Evolutionary conservation across 2,329 filamentous ascomycete species (phyloP).

Genomic region (Escovopsis sp.): DNA sequence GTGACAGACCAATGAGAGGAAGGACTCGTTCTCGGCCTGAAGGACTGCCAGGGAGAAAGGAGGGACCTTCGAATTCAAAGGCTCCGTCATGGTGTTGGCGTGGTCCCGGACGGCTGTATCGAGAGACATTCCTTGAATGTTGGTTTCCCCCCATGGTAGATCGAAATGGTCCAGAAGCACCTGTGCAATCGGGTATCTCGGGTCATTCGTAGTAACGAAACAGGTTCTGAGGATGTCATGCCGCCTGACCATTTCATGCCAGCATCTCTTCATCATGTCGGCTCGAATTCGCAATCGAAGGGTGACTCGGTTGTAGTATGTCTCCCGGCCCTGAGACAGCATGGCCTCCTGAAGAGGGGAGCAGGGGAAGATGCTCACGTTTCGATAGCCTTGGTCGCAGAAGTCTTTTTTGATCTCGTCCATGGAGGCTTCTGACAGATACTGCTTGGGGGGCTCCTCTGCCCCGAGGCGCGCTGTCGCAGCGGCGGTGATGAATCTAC

Average conservation of each 20-base stretch:
- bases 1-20: slow-evolving; percentile 44
- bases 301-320: slow-evolving; percentile 61
- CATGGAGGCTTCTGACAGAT: slow-evolving; percentile 16
- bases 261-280: slow-evolving; percentile 39
- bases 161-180: slow-evolving; percentile 42
- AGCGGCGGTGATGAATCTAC: slow-evolving; percentile 14
- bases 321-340: slow-evolving; percentile 40
- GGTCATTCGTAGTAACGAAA: slow-evolving; percentile 52
- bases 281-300: slow-evolving; percentile 43
- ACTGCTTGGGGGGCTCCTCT: background rate
- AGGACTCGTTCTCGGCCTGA: slow-evolving; percentile 13
- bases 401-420: slow-evolving; percentile 9
- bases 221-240: slow-evolving; percentile 68
- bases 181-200: slow-evolving; percentile 53
- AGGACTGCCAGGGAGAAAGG: slow-evolving; percentile 33
- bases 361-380: slow-evolving; percentile 57
- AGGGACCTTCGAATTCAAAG: slow-evolving; percentile 29
- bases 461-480: background rate
- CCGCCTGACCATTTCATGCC: slow-evolving; percentile 45
- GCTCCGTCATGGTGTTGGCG: slow-evolving; percentile 20
- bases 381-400: slow-evolving; percentile 13
- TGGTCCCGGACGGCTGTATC: slow-evolving; percentile 26
- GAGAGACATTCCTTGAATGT: slow-evolving; percentile 17
- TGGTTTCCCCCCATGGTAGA: slow-evolving; percentile 26
- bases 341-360: slow-evolving; percentile 82